Evolutionary conservation across 2,329 filamentous ascomycete species (phyloP).

Genomic region (Nothophoma quercina): DNA sequence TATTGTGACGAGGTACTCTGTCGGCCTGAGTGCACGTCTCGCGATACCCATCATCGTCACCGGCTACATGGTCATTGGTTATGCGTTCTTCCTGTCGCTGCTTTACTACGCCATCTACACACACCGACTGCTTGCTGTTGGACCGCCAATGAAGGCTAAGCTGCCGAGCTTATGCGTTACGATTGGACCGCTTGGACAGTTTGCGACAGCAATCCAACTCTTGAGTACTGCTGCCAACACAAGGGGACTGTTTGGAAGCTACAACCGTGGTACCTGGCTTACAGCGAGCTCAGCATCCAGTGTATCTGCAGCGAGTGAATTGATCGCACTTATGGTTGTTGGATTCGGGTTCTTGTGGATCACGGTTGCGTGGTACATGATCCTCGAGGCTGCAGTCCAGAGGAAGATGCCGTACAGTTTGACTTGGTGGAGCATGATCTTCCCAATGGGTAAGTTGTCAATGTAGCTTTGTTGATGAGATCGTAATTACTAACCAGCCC

Average conservation of each 20-base stretch:
- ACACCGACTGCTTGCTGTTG: constrained; percentile 26
- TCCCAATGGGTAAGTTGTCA: constrained; percentile 22
- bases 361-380: constrained; percentile 23
- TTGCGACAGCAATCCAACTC: constrained; percentile 26
- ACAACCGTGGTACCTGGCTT: constrained; percentile 23
- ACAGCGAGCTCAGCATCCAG: constrained; percentile 20
- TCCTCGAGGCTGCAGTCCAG: constrained; percentile 20
- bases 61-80: constrained; percentile 25
- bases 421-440: constrained; percentile 30
- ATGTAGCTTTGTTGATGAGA: neutral
- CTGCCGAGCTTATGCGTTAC: constrained; percentile 21
- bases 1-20: constrained; percentile 21
- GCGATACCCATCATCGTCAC: constrained; percentile 29
- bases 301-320: constrained; percentile 14
- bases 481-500: neutral
- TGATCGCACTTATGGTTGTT: constrained; percentile 21
- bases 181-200: constrained; percentile 27
- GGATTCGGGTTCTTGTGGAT: constrained; percentile 28
- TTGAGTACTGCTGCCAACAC: constrained; percentile 23
- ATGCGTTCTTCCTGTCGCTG: constrained; percentile 25
- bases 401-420: constrained; percentile 22
- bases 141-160: constrained; percentile 18
- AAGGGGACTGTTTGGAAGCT: constrained; percentile 18
- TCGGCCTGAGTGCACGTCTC: constrained; percentile 18
- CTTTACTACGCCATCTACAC: constrained; percentile 25